phyloP scores from a whole-genome alignment of 768 basidiomycete species.

The Podaxis sp. region DNA sequence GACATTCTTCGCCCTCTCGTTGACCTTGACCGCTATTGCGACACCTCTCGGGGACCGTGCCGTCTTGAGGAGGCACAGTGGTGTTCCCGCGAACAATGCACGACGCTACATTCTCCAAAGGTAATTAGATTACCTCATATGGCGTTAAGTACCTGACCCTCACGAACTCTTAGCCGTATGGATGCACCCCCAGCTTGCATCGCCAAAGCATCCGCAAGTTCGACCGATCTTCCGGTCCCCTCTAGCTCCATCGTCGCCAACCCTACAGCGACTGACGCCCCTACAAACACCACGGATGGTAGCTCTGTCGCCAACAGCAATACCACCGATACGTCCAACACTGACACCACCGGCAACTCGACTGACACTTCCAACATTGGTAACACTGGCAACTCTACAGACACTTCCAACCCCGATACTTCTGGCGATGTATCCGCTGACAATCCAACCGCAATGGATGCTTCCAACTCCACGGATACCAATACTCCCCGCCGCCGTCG shows the following conservation, averaged over 20 bases:
- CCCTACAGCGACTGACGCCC: slow-evolving; percentile 10
- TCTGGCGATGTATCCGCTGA: slow-evolving; percentile 8
- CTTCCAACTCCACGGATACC: slow-evolving; percentile 14
- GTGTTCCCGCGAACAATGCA: slow-evolving; percentile 19
- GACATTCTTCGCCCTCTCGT: slow-evolving; percentile 23
- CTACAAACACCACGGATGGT: slow-evolving; percentile 14
- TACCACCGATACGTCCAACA: neutral
- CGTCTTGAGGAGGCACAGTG: slow-evolving; percentile 26
- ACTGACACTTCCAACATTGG: slow-evolving; percentile 13
- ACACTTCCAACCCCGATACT: slow-evolving; percentile 14
- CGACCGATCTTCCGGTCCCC: slow-evolving; percentile 16
- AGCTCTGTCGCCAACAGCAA: neutral
- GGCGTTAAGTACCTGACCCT: neutral
- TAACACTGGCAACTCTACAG: slow-evolving; percentile 8
- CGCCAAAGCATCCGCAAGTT: slow-evolving; percentile 17
- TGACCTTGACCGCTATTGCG: slow-evolving; percentile 24
- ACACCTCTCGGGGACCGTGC: slow-evolving; percentile 31
- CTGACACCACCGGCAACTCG: slow-evolving; percentile 11
- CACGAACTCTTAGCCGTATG: slow-evolving; percentile 20
- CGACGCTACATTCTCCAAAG: slow-evolving; percentile 29
- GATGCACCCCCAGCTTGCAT: slow-evolving; percentile 30
- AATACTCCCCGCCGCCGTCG: slow-evolving; percentile 14
- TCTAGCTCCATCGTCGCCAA: slow-evolving; percentile 20
- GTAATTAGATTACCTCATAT: slow-evolving; percentile 17
- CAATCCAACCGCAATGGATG: slow-evolving; percentile 1